Evolutionary conservation across 139 green algal species (phyloP).

Genomic region (Coelastrella sp.): DNA sequence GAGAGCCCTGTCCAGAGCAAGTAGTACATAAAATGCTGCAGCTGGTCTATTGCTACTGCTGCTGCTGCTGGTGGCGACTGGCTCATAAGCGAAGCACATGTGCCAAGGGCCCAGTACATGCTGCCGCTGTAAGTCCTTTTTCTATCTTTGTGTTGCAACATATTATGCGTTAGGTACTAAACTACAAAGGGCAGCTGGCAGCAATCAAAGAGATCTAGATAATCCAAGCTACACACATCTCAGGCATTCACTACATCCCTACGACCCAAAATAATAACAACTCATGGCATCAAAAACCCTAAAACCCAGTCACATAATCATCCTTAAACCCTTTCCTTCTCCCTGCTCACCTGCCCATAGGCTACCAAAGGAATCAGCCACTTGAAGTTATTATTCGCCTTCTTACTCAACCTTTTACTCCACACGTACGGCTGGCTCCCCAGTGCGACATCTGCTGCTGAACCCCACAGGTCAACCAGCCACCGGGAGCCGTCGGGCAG

Average conservation of each 20-base stretch:
- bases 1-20: too few species aligned
- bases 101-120: too few species aligned
- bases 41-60: too few species aligned
- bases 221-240: too few species aligned
- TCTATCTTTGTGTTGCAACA: too few species aligned
- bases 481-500: slow-evolving; percentile 57
- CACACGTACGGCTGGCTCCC: slow-evolving; percentile 48
- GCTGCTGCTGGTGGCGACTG: too few species aligned
- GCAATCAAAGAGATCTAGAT: too few species aligned
- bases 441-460: slow-evolving; percentile 52
- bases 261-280: background rate
- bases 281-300: background rate
- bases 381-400: slow-evolving; percentile 45
- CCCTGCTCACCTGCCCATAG: slow-evolving; percentile 40
- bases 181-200: background rate
- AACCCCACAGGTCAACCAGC: slow-evolving; percentile 48
- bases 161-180: too few species aligned
- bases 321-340: background rate
- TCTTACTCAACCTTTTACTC: slow-evolving; percentile 30
- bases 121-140: too few species aligned
- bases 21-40: too few species aligned
- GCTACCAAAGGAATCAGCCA: slow-evolving; percentile 58
- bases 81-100: too few species aligned
- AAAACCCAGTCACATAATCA: background rate
- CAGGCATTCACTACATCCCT: too few species aligned